Base-by-base conservation (phyloP, 176 grass and related monocot genomes). In the Paspalum vaginatum region DNA sequence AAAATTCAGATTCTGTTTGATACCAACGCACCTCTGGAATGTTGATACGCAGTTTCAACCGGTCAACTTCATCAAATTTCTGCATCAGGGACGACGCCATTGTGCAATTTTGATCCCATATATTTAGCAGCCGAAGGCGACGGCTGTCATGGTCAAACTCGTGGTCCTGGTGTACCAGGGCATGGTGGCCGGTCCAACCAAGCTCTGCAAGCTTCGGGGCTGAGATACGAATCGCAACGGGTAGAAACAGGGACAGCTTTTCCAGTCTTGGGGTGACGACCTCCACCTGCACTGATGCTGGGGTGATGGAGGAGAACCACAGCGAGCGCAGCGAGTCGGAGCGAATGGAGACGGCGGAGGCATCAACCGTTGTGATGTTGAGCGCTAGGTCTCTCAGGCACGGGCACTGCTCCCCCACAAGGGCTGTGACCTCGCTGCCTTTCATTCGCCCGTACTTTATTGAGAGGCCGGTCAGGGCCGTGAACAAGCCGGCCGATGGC, bases 301-400 rank as follows among this genome's bases (percentile, higher is more conserved):
- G 10, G 9, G 4, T 4, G 0, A 51, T 14, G n/a, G n/a, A n/a
- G 8, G 7, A 2, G 22, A 52, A 18, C 0, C 0, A 0, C 10
- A 72, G 14, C 4, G 2, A 1, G 2, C 6, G 25, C 37, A 60
- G 57, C 57, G 9, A 25, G 57, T 60, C n/a, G n/a, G n/a, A n/a
- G n/a, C n/a, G n/a, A n/a, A n/a, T n/a, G n/a, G n/a, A n/a, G n/a
- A n/a, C n/a, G 13, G 38, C 32, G 15, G 6, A 5, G 37, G 2
- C 32, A 37, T 5, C 16, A 12, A 18, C 12, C 7, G 18, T 2
- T 25, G 9, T 11, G 21, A 26, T 6, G 22, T 4, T 0, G 24
- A 60, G 22, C 1, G 2, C 3, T 9, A 25, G 21, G 21, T 9
- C 0, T 3, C 37, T 50, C 7, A 68, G 65, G 11, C 42, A 9